Evolutionary conservation across 148 eudicot species (phyloP), one percentile per base, ranked within the genome.

Genomic region (Fallopia convolvulus): DNA sequence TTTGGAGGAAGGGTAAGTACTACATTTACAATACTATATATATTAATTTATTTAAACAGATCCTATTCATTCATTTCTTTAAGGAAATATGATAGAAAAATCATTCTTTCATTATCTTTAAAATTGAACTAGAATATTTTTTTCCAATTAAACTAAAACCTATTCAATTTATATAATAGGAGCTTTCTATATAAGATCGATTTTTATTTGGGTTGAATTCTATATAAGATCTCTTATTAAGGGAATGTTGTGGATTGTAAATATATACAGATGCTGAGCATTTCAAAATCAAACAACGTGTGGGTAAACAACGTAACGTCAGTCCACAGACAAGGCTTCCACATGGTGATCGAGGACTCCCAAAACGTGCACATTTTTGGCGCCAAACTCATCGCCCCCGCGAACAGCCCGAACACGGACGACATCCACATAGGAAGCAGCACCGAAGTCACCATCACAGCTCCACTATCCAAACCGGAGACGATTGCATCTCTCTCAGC

Each of bases 401-500:
- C 11, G 0, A 30, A 83, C 10, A 90, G 93, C 58, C 91, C 88
- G 2, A 90, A 90, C 80, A 90, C 91, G 0, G 91, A 90, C 42
- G 93, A 88, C 3, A 85, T 88, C 30, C 93, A 88, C 32, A 36
- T 90, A 0, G 70, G n/a, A 1, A 42, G 0, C 0, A 82, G 88
- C 1, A 21, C 58, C 0, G 55, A 33, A 0, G 63, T 90, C 53
- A 74, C 82, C 0, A 83, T 90, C 50, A 18, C 56, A 46, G 76
- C 72, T 80, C 88, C 0, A 21, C 30, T n/a, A 73, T 88, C 47
- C 3, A 23, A 1, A 88, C 93, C 0, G 93, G 93, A 0, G 93
- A 90, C 11, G 93, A 90, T 47, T 90, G 93, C 53, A 79, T 90
- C 63, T 90, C 93, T 0, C 81, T 88, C 0, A 88, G 91, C 2